A percentile compares a stretch with the other conserved stretches of the same genome.
phyloP scores from a whole-genome alignment of 768 basidiomycete genomes.

The Chalciporus piperatus region DNA sequence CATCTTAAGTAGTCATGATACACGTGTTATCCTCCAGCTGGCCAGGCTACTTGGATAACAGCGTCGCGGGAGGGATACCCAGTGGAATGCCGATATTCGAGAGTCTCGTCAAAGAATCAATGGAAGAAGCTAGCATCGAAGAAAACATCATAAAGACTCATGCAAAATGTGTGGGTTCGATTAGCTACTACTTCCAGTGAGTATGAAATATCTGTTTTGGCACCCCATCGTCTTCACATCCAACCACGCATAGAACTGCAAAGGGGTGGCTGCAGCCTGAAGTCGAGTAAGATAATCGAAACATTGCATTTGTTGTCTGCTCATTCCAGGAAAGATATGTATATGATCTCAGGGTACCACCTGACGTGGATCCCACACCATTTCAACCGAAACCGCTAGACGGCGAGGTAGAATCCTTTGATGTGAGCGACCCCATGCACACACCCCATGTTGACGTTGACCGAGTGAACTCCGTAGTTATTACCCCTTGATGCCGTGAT shows the following conservation, averaged over 20 bases:
- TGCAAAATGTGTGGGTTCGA: conserved; percentile 59
- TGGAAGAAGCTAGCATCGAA: conserved; percentile 86
- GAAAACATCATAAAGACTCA: conserved; percentile 60
- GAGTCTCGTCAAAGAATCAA: conserved; percentile 83
- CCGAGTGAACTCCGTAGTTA: conserved; percentile 43
- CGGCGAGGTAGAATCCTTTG: conserved; percentile 92
- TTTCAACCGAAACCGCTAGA: conserved; percentile 76
- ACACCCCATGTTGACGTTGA: background rate
- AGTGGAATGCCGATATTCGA: conserved; percentile 72
- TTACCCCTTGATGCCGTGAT: conserved; percentile 62
- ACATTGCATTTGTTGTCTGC: background rate
- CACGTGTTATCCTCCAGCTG: conserved; percentile 43
- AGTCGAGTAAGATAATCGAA: conserved; percentile 55
- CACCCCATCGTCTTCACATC: background rate
- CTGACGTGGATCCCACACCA: conserved; percentile 40
- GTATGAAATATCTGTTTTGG: conserved; percentile 1
- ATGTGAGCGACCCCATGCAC: conserved; percentile 50
- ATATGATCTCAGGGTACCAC: conserved; percentile 78
- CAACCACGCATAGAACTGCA: conserved; percentile 17
- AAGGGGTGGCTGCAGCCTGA: conserved; percentile 78
- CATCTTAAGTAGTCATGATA: background rate
- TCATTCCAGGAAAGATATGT: conserved; percentile 55
- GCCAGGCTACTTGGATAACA: conserved; percentile 88
- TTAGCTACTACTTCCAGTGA: conserved; percentile 82
- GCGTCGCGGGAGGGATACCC: conserved; percentile 88